Percentiles rank a stretch among this genome's conserved stretches.
These are phyloP conservation scores for Penicillium sp. DNA, from an alignment of 2,329 filamentous ascomycete species.

Conservation along the genomic window DNA sequence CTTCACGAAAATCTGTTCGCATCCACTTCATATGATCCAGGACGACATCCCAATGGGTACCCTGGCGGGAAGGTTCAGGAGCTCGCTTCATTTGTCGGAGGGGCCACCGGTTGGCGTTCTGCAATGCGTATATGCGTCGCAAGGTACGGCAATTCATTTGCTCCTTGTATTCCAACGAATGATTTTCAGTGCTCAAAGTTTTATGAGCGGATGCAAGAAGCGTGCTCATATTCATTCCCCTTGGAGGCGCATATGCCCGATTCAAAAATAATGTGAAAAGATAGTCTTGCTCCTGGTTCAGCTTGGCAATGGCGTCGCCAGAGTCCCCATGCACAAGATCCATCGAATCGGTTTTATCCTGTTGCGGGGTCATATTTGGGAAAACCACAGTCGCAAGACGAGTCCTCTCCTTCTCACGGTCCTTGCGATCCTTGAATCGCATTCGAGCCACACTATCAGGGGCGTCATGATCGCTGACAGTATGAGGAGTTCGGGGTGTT, in stretches of 20 bases:
- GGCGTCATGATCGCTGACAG: constrained; percentile 35
- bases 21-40: constrained; percentile 97
- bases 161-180: constrained; percentile 79
- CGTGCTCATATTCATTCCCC: constrained; percentile 60
- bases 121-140: constrained; percentile 83
- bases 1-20: constrained; percentile 92
- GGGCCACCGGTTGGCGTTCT: constrained; percentile 91
- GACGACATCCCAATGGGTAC: constrained; percentile 81
- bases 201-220: constrained; percentile 83
- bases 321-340: constrained; percentile 43
- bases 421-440: constrained; percentile 53
- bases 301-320: constrained; percentile 49
- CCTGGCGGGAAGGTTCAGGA: constrained; percentile 73
- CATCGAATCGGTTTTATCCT: constrained; percentile 48
- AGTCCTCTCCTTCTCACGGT: constrained; percentile 59
- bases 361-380: constrained; percentile 62
- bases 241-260: constrained; percentile 56
- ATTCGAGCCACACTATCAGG: constrained; percentile 39
- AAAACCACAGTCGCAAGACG: constrained; percentile 77
- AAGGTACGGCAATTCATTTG: constrained; percentile 85
- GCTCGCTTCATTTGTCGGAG: constrained; percentile 84
- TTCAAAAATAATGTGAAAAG: constrained; percentile 65
- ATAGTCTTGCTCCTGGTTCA: constrained; percentile 58
- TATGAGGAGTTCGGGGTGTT: constrained; percentile 43
- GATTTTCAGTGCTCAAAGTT: constrained; percentile 81